These are phyloP conservation scores for Cadophora gregata DNA, from an alignment of 2,329 filamentous ascomycete genomes.

Conservation along the genomic window DNA sequence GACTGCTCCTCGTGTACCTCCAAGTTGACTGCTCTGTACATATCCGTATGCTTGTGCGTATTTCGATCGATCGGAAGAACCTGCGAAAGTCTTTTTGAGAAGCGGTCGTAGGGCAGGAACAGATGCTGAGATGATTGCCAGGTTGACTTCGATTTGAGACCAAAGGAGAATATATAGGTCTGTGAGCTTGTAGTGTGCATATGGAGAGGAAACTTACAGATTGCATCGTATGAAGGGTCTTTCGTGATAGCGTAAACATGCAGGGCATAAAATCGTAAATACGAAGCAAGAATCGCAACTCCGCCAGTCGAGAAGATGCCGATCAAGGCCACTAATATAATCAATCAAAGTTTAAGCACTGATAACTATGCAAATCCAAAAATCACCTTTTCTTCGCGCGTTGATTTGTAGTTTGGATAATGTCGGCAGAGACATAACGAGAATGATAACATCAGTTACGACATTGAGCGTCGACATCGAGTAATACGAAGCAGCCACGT, in stretches of 20 bases:
- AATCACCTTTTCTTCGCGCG: conserved; percentile 2
- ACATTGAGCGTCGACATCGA: conserved; percentile 17
- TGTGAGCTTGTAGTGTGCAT: neutral
- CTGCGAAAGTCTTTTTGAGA: conserved; percentile 11
- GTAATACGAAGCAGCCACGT: conserved; percentile 11
- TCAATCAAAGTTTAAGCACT: neutral
- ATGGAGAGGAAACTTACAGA: neutral
- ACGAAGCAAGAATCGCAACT: conserved; percentile 14
- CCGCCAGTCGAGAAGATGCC: conserved; percentile 14
- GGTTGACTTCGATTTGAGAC: conserved; percentile 19
- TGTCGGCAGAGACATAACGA: conserved; percentile 1
- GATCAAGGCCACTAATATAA: neutral
- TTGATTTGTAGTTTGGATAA: conserved; percentile 6
- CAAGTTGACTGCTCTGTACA: neutral
- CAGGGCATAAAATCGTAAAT: conserved; percentile 10
- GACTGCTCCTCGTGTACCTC: neutral
- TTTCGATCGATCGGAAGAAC: neutral
- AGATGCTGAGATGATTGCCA: conserved; percentile 14
- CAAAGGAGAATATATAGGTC: conserved; percentile 13
- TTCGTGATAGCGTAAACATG: conserved; percentile 7
- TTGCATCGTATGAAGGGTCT: conserved; percentile 10
- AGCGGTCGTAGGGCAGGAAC: conserved; percentile 13
- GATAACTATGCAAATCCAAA: neutral
- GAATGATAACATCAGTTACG: conserved; percentile 7
- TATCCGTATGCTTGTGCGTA: conserved; percentile 5